A percentile compares a stretch with the other conserved stretches of the same genome.
Evolutionary conservation across 2,329 filamentous ascomycete species (phyloP).

Genomic region (Leptodontidium sp.): DNA sequence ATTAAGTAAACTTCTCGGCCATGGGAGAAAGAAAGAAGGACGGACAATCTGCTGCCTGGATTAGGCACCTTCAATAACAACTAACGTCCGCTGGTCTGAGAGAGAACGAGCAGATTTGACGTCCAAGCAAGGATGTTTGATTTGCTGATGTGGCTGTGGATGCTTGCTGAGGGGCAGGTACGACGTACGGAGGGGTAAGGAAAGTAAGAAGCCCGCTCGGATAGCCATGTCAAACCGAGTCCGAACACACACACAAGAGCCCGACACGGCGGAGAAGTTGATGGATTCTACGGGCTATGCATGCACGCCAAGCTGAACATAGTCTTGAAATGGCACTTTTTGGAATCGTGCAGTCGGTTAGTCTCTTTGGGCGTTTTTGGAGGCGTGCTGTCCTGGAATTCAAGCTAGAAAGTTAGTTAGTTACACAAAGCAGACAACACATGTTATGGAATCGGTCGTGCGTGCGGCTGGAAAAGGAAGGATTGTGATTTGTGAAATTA

Average conservation of each 20-base stretch:
- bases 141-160: conserved; percentile 14
- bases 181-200: conserved; percentile 3
- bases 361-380: background rate
- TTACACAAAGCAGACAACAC: background rate
- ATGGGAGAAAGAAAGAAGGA: background rate
- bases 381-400: background rate
- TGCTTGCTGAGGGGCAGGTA: conserved; percentile 1
- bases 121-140: conserved; percentile 10
- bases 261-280: conserved; percentile 4
- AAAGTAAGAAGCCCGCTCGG: conserved; percentile 14
- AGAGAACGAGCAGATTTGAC: background rate
- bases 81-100: too few species aligned
- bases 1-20: background rate
- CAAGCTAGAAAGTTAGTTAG: background rate
- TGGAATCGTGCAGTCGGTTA: background rate
- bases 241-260: conserved; percentile 9
- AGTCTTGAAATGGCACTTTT: background rate
- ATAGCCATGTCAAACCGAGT: conserved; percentile 9
- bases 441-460: background rate
- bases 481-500: conserved; percentile 13
- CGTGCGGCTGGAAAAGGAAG: background rate
- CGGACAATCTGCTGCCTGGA: background rate
- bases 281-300: background rate
- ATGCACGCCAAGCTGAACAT: conserved; percentile 13
- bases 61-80: background rate